These are phyloP conservation scores for Psophocarpus tetragonolobus DNA, from an alignment of 306 rosid species.

Conservation along the genomic window DNA sequence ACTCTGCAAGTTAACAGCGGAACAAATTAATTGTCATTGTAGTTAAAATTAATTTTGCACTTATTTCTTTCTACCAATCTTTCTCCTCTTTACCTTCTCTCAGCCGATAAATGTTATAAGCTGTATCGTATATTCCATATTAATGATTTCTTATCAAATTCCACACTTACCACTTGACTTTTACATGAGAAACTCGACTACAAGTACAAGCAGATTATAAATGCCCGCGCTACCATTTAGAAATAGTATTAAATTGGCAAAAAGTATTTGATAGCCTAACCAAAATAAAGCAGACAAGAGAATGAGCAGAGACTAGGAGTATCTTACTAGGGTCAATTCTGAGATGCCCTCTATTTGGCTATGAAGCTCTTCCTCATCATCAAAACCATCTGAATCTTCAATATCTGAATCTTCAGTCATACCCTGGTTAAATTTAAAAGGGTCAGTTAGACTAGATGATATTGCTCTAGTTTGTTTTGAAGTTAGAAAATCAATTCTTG, in stretches of 20 bases:
- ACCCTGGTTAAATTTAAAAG: slow-evolving; percentile 51
- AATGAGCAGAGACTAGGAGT: slow-evolving; percentile 1
- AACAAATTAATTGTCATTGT: neutral
- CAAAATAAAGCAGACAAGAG: slow-evolving; percentile 18
- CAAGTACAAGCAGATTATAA: neutral
- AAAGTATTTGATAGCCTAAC: slow-evolving; percentile 10
- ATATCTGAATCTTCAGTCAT: slow-evolving; percentile 51
- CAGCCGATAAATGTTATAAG: slow-evolving; percentile 6
- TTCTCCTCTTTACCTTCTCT: slow-evolving; percentile 7
- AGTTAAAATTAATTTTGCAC: neutral
- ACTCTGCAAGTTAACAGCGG: slow-evolving; percentile 47
- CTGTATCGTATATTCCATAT: slow-evolving; percentile 20
- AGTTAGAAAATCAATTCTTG: neutral
- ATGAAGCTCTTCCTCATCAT: slow-evolving; percentile 50
- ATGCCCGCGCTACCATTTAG: neutral
- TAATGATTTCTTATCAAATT: slow-evolving; percentile 1
- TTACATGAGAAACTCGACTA: slow-evolving; percentile 29
- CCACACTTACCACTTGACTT: slow-evolving; percentile 4
- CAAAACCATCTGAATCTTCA: slow-evolving; percentile 52
- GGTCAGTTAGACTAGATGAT: slow-evolving; percentile 17
- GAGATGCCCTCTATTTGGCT: slow-evolving; percentile 40
- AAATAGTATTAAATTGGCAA: slow-evolving; percentile 3
- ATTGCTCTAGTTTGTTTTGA: neutral
- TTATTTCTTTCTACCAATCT: slow-evolving; percentile 17
- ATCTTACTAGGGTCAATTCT: slow-evolving; percentile 56